Conservation (phyloP, 2,329 filamentous ascomycete species). For the Colletotrichum sp. region DNA sequence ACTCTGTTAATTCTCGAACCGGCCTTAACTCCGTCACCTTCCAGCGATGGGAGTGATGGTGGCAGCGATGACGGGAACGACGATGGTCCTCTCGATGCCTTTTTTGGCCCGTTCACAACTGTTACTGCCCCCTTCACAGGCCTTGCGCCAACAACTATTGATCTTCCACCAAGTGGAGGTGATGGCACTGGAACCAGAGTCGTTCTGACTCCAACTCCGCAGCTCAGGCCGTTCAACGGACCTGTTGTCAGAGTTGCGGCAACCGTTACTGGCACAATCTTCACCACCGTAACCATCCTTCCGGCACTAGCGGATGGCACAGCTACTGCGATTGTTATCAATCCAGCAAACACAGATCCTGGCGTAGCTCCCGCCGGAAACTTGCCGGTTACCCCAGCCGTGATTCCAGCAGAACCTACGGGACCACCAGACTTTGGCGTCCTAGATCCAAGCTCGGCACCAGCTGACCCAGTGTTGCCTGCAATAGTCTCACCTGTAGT, state of each 20-base stretch:
- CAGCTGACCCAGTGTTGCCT: not conserved
- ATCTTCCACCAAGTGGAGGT: not conserved
- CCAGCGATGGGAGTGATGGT: not conserved
- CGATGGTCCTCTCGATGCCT: not conserved
- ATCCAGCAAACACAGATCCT: not conserved
- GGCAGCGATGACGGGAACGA: not conserved
- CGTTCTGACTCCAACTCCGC: not conserved
- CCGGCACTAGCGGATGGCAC: not conserved
- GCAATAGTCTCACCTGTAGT: not conserved
- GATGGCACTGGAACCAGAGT: not conserved
- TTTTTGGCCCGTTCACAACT: not conserved
- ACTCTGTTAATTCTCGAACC: not conserved
- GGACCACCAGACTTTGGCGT: not conserved
- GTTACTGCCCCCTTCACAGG: not conserved
- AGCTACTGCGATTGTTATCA: not conserved
- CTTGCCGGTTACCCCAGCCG: not conserved
- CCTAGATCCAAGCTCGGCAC: not conserved
- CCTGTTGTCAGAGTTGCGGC: not conserved
- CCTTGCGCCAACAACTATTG: not conserved
- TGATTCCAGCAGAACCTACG: not conserved
- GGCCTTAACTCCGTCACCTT: not conserved
- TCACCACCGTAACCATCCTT: not conserved
- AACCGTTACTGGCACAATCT: not conserved
- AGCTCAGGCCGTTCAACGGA: not conserved
- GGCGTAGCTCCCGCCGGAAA: not conserved